Conservation (phyloP, 306 rosid species). For the Cicer bijugum region DNA sequence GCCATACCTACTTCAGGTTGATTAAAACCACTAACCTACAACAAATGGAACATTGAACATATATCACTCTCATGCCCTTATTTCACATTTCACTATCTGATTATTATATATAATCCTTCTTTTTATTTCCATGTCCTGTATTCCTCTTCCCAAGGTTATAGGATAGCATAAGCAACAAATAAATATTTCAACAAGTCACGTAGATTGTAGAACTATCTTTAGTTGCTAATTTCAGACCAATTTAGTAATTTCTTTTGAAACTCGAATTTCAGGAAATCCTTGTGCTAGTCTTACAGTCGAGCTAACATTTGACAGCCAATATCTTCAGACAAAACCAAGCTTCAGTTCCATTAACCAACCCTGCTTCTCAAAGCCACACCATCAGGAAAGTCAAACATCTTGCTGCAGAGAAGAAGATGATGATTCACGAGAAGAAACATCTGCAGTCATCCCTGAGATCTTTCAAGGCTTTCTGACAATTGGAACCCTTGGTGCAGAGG, state of each 20-base stretch:
- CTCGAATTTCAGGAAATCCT: conserved; percentile 67
- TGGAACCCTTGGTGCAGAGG: conserved; percentile 83
- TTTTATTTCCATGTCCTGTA: neutral
- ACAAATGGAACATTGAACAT: neutral
- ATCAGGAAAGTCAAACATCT: conserved; percentile 51
- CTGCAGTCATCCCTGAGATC: conserved; percentile 57
- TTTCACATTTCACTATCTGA: conserved; percentile 29
- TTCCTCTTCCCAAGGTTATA: conserved; percentile 41
- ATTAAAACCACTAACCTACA: conserved; percentile 18
- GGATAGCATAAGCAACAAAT: conserved; percentile 36
- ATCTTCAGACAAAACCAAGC: conserved; percentile 56
- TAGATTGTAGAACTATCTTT: conserved; percentile 30
- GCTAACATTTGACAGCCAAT: conserved; percentile 59
- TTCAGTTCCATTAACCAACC: conserved; percentile 50
- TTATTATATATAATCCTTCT: neutral
- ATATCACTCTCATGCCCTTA: conserved; percentile 9
- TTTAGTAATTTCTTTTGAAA: conserved; percentile 45
- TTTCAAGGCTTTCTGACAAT: conserved; percentile 89
- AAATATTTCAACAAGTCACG: conserved; percentile 34
- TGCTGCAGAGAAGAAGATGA: conserved; percentile 43
- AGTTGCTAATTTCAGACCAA: conserved; percentile 39
- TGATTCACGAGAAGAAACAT: conserved; percentile 51
- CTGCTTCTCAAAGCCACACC: conserved; percentile 45
- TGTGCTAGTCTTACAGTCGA: conserved; percentile 65
- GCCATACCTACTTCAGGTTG: neutral